Evolutionary conservation across 73 alveolate genomes (phyloP).

Genomic region (Paramecium biaurelia): DNA sequence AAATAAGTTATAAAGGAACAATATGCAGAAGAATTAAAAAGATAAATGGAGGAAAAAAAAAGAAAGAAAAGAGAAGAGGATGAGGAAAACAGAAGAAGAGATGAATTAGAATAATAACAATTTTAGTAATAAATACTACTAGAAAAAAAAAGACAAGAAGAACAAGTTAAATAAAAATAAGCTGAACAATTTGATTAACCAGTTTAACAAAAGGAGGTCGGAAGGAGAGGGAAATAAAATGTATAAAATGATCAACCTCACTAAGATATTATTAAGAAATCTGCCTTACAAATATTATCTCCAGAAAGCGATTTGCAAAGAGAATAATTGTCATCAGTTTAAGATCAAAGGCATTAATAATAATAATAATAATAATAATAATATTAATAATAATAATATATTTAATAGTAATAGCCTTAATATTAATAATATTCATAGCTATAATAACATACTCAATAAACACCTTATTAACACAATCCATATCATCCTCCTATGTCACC

Average conservation of each 20-base stretch:
- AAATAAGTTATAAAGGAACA: background rate
- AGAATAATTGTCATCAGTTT: background rate
- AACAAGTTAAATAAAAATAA: background rate
- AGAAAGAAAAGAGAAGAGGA: constrained; percentile 13
- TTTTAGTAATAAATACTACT: background rate
- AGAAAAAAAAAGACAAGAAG: background rate
- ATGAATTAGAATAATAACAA: background rate
- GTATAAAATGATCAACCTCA: background rate
- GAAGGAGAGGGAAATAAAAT: background rate
- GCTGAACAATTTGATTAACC: background rate
- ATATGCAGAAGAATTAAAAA: constrained; percentile 42
- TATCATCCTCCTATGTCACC: constrained; percentile 13
- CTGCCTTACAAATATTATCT: background rate
- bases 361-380: background rate
- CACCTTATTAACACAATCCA: background rate
- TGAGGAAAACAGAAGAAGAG: constrained; percentile 41
- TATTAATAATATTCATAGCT: background rate
- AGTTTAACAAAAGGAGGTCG: background rate
- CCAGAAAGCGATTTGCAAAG: background rate
- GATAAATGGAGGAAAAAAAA: constrained; percentile 49
- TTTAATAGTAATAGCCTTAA: background rate
- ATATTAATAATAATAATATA: background rate
- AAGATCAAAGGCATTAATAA: background rate
- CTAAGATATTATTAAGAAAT: constrained; percentile 27
- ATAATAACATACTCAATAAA: background rate